These are phyloP conservation scores for Fonsecaea pedrosoi DNA, from an alignment of 2,329 filamentous ascomycete genomes.

Conservation along the genomic window DNA sequence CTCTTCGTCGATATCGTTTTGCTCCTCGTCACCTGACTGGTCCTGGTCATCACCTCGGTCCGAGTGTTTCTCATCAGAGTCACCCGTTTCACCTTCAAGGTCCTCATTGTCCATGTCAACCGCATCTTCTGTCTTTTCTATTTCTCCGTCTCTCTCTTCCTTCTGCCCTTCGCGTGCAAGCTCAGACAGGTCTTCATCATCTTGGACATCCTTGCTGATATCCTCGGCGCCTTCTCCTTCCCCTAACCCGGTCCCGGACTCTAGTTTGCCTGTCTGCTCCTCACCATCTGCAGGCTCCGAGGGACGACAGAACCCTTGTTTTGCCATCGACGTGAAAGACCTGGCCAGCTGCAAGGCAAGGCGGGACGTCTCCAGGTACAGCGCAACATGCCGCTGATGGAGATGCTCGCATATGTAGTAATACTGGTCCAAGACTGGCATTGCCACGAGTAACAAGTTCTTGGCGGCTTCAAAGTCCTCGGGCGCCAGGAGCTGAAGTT, in stretches of 20 bases:
- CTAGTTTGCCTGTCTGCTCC: slow-evolving; percentile 74
- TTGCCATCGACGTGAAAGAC: slow-evolving; percentile 77
- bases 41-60: slow-evolving; percentile 64
- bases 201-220: slow-evolving; percentile 94
- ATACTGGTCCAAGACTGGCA: slow-evolving; percentile 80
- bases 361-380: slow-evolving; percentile 75
- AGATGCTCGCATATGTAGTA: slow-evolving; percentile 65
- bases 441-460: slow-evolving; percentile 64
- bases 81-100: slow-evolving; percentile 81
- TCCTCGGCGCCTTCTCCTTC: slow-evolving; percentile 95
- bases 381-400: slow-evolving; percentile 63
- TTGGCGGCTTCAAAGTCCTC: slow-evolving; percentile 51
- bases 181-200: slow-evolving; percentile 91
- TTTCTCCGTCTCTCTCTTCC: slow-evolving; percentile 60
- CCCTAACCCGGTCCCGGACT: slow-evolving; percentile 89
- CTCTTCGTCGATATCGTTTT: slow-evolving; percentile 82
- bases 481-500: slow-evolving; percentile 56
- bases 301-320: slow-evolving; percentile 90
- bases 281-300: slow-evolving; percentile 77
- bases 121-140: slow-evolving; percentile 55
- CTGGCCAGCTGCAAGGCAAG: slow-evolving; percentile 77
- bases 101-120: slow-evolving; percentile 77
- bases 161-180: slow-evolving; percentile 76
- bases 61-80: slow-evolving; percentile 54
- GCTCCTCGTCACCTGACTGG: slow-evolving; percentile 67